Base-by-base conservation (phyloP, 2,329 filamentous ascomycete genomes). In the Plenodomus biglobosus region DNA sequence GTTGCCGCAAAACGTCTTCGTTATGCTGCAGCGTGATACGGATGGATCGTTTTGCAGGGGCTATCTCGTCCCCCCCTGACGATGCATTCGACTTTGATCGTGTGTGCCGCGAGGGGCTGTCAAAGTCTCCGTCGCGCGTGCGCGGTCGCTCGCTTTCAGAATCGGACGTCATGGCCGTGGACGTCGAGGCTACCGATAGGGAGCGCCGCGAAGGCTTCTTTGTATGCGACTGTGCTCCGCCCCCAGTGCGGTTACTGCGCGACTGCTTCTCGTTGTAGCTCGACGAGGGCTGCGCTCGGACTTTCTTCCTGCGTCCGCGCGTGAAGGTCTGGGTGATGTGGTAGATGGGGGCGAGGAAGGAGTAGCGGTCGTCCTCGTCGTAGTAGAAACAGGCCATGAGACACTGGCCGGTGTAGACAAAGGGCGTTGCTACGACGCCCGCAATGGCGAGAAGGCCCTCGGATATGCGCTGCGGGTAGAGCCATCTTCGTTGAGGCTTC, bases 1-100 rank as follows among this genome's bases (percentile, higher is more conserved):
- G 84, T 69, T 89, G 85, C 55, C 85, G 80, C 47, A 87, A 75
- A 35, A 83, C 81, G 48, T 91, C 89, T 61, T 96, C 89, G 54
- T 86, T 89, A 70, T 92, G 85, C 69, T 92, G 85, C 13, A 96
- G 79, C 73, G 94, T 95, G 64, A 97, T 96, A 34, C 91, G 84
- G 56, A 96, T 96, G 1, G 91, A 95, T 47, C 90, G 82, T 63
- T 88, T 83, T 6, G 83, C 77, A 3, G 87, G 85, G 15, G 81
- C 79, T 53, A 81, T 81, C 56, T 91, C 87, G 55, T 90, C 86
- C 22, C 77, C 67, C 20, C 78, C 75, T 18, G 69, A 63, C 7
- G 69, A 63, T 17, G 69, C 59, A 10, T 60, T 68, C 40, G 85
- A 85, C 66, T 84, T 86, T 19, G 87, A 86, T 44, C 86, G 81